These are phyloP conservation scores for Pleurotus ostreatus DNA, from an alignment of 768 basidiomycete genomes.

Conservation along the genomic window DNA sequence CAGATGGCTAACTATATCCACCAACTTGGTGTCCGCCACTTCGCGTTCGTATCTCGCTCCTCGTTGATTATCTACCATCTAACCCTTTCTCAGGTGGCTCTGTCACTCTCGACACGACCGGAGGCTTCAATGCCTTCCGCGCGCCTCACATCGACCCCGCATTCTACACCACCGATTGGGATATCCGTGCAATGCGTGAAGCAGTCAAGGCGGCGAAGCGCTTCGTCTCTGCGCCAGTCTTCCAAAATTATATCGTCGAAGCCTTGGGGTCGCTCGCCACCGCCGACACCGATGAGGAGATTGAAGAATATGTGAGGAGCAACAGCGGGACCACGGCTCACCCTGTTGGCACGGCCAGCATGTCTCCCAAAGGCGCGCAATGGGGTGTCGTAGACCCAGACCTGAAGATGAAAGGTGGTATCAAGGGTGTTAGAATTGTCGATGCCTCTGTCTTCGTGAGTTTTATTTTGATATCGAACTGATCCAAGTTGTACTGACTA, in stretches of 20 bases:
- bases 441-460: slow-evolving; percentile 36
- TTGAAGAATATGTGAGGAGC: slow-evolving; percentile 19
- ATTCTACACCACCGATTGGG: slow-evolving; percentile 27
- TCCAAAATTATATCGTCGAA: slow-evolving; percentile 21
- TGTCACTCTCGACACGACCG: neutral
- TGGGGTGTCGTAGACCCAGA: slow-evolving; percentile 31
- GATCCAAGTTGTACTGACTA: neutral
- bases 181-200: slow-evolving; percentile 17
- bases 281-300: slow-evolving; percentile 20
- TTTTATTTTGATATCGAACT: neutral
- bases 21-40: neutral
- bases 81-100: neutral
- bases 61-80: no score
- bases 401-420: slow-evolving; percentile 26
- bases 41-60: neutral
- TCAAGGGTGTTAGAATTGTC: slow-evolving; percentile 29
- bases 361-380: slow-evolving; percentile 22
- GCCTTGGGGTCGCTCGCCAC: slow-evolving; percentile 16
- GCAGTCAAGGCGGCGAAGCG: slow-evolving; percentile 19
- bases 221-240: slow-evolving; percentile 20
- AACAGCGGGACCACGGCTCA: slow-evolving; percentile 18
- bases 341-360: slow-evolving; percentile 23
- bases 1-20: neutral
- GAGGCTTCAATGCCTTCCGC: neutral
- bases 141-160: slow-evolving; percentile 40